phyloP scores from a whole-genome alignment of 2,329 filamentous ascomycete species.

The Pestalotiopsis sp. region DNA sequence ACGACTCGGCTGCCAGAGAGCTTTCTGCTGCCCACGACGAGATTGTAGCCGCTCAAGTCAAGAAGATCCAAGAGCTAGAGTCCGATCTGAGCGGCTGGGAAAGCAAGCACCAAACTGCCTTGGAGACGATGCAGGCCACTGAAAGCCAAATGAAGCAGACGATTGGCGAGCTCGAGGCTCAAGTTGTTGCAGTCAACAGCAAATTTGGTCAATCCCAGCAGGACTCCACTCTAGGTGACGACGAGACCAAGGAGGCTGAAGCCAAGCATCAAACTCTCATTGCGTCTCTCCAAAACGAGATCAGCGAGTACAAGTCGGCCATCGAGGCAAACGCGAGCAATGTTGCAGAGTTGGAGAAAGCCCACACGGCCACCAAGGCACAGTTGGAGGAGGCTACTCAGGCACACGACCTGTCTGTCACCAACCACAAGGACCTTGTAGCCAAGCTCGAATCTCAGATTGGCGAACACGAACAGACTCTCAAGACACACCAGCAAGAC shows the following conservation, averaged over 20 bases:
- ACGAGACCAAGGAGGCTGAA: slow-evolving; percentile 50
- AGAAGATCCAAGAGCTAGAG: slow-evolving; percentile 68
- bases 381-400: slow-evolving; percentile 70
- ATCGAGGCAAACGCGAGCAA: slow-evolving; percentile 70
- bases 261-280: slow-evolving; percentile 63
- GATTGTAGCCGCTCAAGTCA: slow-evolving; percentile 45
- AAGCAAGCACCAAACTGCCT: slow-evolving; percentile 69
- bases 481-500: slow-evolving; percentile 56
- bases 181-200: slow-evolving; percentile 56
- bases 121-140: slow-evolving; percentile 71
- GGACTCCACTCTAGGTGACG: slow-evolving; percentile 40
- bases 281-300: slow-evolving; percentile 68
- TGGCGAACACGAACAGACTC: slow-evolving; percentile 58
- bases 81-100: slow-evolving; percentile 76
- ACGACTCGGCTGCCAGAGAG: slow-evolving; percentile 24
- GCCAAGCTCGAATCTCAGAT: slow-evolving; percentile 61
- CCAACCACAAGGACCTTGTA: slow-evolving; percentile 54
- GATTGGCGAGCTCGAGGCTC: slow-evolving; percentile 71
- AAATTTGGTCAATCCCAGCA: slow-evolving; percentile 45
- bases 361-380: slow-evolving; percentile 65
- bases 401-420: slow-evolving; percentile 54
- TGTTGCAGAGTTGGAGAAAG: slow-evolving; percentile 74
- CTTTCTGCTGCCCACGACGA: slow-evolving; percentile 33
- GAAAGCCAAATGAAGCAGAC: slow-evolving; percentile 74
- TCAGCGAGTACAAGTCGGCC: slow-evolving; percentile 79